phyloP scores from a whole-genome alignment of 129 eudicot genomes.

The Scalesia atractyloides region DNA sequence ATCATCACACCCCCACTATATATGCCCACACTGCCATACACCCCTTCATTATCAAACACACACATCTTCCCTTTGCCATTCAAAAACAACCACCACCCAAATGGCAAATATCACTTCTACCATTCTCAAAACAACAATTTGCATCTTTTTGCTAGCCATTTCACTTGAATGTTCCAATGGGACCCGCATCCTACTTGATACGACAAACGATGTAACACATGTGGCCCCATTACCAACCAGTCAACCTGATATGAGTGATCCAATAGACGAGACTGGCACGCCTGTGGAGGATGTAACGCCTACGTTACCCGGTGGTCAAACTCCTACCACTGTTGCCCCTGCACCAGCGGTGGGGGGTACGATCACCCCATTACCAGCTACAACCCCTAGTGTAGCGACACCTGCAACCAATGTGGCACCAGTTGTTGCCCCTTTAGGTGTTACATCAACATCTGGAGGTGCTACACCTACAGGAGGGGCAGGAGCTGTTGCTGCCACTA shows the following conservation, averaged over 20 bases:
- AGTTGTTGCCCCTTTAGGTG: constrained; percentile 22
- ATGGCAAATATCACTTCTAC: constrained; percentile 36
- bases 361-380: constrained; percentile 39
- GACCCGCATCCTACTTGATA: constrained; percentile 61
- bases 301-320: constrained; percentile 17
- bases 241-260: constrained; percentile 35
- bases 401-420: constrained; percentile 27
- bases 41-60: constrained; percentile 22
- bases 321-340: constrained; percentile 38
- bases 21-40: constrained; percentile 3
- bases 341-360: constrained; percentile 40
- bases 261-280: constrained; percentile 30
- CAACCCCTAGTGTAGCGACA: constrained; percentile 23
- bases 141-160: constrained; percentile 57
- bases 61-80: constrained; percentile 19
- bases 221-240: constrained; percentile 38
- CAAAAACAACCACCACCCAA: neutral
- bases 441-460: neutral
- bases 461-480: constrained; percentile 21
- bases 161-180: constrained; percentile 50
- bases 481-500: constrained; percentile 23
- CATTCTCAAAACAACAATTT: constrained; percentile 46
- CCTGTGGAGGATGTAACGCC: constrained; percentile 29
- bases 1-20: constrained; percentile 22
- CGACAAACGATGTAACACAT: constrained; percentile 15